Evolutionary conservation across 441 rosid genomes (phyloP).

Genomic region (Euphorbia corollata): DNA sequence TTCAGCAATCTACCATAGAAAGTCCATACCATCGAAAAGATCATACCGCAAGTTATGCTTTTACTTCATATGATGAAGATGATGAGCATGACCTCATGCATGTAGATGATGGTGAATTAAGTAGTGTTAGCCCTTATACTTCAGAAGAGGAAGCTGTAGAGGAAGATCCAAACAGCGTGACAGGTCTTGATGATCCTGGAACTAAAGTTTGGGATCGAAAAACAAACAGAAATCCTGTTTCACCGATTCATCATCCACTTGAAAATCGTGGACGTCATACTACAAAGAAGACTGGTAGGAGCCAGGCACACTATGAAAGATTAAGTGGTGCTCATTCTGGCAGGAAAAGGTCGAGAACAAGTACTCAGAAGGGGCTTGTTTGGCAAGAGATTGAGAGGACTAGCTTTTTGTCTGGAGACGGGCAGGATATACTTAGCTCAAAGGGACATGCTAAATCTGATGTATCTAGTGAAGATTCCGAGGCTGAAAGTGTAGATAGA

Average conservation of each 20-base stretch:
- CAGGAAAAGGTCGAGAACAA: constrained; percentile 66
- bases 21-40: constrained; percentile 26
- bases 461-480: constrained; percentile 71
- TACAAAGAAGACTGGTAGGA: constrained; percentile 45
- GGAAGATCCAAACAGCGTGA: constrained; percentile 59
- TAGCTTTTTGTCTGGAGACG: constrained; percentile 79
- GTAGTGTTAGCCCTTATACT: constrained; percentile 55
- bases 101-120: constrained; percentile 40
- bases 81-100: constrained; percentile 34
- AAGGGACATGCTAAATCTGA: constrained; percentile 39
- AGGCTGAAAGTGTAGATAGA: constrained; percentile 52
- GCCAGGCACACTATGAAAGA: constrained; percentile 43
- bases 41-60: constrained; percentile 34
- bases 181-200: constrained; percentile 89
- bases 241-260: constrained; percentile 94
- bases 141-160: constrained; percentile 91
- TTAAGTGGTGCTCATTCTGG: constrained; percentile 38
- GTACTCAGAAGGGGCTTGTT: constrained; percentile 36
- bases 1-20: constrained; percentile 26
- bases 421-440: constrained; percentile 55
- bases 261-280: constrained; percentile 55
- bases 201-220: constrained; percentile 97
- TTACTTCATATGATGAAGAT: constrained; percentile 40
- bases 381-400: constrained; percentile 87
- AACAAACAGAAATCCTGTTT: constrained; percentile 70